A percentile compares a stretch with the other conserved stretches of the same genome.
Conservation (phyloP, 805 yeast species). For the Ogataea angusta region DNA sequence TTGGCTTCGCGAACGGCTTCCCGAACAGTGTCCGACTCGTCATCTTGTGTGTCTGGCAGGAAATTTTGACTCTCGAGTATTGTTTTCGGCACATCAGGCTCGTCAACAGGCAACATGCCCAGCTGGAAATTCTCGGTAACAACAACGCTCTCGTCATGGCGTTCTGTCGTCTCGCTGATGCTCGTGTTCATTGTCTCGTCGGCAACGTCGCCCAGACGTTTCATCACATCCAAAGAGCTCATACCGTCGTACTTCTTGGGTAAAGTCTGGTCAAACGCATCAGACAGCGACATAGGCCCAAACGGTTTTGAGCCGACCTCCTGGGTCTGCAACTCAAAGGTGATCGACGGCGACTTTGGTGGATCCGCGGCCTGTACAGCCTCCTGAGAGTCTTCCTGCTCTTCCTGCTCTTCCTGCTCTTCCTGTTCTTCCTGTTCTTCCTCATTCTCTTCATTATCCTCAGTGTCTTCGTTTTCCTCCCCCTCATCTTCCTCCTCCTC, state of each 20-base stretch:
- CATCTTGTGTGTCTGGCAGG: constrained; percentile 32
- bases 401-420: constrained; percentile 20
- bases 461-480: neutral
- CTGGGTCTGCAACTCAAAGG: constrained; percentile 15
- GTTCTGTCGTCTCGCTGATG: constrained; percentile 16
- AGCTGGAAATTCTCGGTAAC: constrained; percentile 1
- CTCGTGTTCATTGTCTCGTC: constrained; percentile 7
- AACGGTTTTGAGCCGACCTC: neutral
- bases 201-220: constrained; percentile 17
- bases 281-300: constrained; percentile 23
- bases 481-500: constrained; percentile 22
- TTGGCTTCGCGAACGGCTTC: constrained; percentile 15
- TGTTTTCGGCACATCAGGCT: constrained; percentile 10
- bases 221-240: constrained; percentile 16
- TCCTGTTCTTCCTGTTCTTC: constrained; percentile 18
- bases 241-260: constrained; percentile 24
- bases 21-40: constrained; percentile 19
- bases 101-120: constrained; percentile 8
- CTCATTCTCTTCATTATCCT: constrained; percentile 22
- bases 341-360: constrained; percentile 9
- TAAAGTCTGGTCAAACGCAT: constrained; percentile 23
- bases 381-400: constrained; percentile 1
- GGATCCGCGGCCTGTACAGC: neutral
- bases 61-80: constrained; percentile 30
- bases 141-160: neutral